Base-by-base conservation (phyloP, 2,329 filamentous ascomycete genomes). In the Ceratocystis cubensis region DNA sequence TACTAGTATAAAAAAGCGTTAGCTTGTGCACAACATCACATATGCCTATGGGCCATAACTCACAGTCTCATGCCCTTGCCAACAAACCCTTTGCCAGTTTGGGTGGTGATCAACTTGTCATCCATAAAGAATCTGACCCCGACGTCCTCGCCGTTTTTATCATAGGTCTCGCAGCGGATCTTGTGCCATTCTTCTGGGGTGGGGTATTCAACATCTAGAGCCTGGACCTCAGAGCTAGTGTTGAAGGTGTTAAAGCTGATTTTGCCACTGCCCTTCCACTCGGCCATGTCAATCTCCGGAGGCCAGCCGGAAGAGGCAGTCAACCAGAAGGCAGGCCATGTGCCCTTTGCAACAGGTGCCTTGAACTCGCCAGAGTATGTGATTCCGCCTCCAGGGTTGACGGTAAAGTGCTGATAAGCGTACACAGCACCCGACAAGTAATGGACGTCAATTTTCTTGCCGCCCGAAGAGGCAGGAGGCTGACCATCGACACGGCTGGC, bases 261-360 rank as follows among this genome's bases (percentile, higher is more conserved):
- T 71, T 81, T 79, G 17, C 81, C 81, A 44, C 72, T 76, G n/a
- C 82, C 82, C 71, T 84, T 84, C 82, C 82, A 84, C 72, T 84
- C 82, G 1, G 82, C 82, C 73, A 84, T 77, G 71, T 84, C 82
- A 66, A 84, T 78, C 76, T 84, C 82, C 0, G 82, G 82, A 17
- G 82, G 82, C 82, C 82, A 84, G 0, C 77, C 75, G 57, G 80
- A 71, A 0, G 81, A 80, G 0, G 76, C 81, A 1, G 81, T 83
- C 15, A 84, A 73, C 82, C 82, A 84, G 70, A 84, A 84, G 0
- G 82, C 82, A 0, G 82, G 82, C 82, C 82, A 84, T 0, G 81
- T 82, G 5, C 80, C 77, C 67, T 75, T 72, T 0, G 72, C 71
- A 1, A 75, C 75, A 7, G 76, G 74, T 5, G 77, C 78, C 64